Percentiles rank a stretch among this genome's conserved stretches.
phyloP scores from a whole-genome alignment of 257 asterid species.

The Solanum chmielewskii region DNA sequence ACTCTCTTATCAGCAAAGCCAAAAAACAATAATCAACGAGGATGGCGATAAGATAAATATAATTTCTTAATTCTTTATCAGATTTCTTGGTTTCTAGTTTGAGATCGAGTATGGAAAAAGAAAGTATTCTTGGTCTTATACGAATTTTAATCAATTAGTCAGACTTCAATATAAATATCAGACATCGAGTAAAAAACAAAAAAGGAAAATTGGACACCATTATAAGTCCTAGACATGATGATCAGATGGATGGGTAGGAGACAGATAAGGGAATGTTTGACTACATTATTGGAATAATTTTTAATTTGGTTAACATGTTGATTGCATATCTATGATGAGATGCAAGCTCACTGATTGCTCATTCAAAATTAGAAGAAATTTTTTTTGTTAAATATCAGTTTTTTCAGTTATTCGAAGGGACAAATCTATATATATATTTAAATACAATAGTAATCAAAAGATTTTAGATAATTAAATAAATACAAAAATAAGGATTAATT shows the following conservation, averaged over 20 bases:
- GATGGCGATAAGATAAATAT: neutral
- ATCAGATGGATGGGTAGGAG: neutral
- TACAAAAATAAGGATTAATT: neutral
- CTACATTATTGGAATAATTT: neutral
- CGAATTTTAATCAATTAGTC: fast-evolving
- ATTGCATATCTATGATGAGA: neutral
- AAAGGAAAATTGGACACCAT: neutral
- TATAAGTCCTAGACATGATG: neutral
- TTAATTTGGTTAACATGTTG: neutral
- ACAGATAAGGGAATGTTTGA: neutral
- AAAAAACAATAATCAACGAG: neutral
- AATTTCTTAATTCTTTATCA: fast-evolving
- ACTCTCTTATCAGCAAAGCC: neutral
- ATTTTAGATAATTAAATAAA: neutral
- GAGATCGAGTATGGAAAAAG: neutral
- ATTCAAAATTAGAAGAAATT: neutral
- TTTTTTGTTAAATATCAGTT: neutral
- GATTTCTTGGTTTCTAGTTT: fast-evolving
- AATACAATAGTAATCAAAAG: neutral
- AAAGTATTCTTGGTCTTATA: fast-evolving
- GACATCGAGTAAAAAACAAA: fast-evolving
- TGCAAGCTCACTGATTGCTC: neutral
- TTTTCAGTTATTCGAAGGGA: neutral
- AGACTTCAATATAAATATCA: neutral
- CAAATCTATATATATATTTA: neutral